phyloP scores from a whole-genome alignment of 257 asterid genomes.

The Misopates orontium region DNA sequence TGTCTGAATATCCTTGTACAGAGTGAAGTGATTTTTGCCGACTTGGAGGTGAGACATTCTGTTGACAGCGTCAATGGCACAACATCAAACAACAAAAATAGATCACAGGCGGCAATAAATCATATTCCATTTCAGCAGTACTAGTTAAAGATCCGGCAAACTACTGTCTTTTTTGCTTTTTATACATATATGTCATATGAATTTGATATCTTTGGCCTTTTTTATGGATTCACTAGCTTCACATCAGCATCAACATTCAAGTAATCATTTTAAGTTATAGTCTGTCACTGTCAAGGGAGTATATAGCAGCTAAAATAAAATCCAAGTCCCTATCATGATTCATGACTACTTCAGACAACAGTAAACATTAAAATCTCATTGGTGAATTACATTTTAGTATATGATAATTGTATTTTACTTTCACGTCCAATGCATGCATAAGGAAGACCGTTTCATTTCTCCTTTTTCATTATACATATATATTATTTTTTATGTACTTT shows the following conservation, averaged over 20 bases:
- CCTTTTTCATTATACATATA: too few relatives aligned
- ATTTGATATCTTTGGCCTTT: conserved; percentile 28
- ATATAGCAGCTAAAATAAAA: neutral
- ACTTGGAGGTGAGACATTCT: conserved; percentile 28
- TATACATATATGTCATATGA: conserved; percentile 9
- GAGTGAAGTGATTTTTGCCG: conserved; percentile 31
- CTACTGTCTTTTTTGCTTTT: neutral
- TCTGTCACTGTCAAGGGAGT: conserved; percentile 18
- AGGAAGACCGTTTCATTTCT: neutral
- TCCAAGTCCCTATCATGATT: neutral
- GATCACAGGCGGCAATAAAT: conserved; percentile 2
- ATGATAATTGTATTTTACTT: neutral
- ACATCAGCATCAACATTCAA: conserved; percentile 32
- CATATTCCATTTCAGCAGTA: neutral
- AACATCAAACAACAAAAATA: conserved; percentile 3
- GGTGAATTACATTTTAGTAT: neutral
- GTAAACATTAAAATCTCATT: neutral
- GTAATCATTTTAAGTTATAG: neutral
- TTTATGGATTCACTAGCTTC: conserved; percentile 20
- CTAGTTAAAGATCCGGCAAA: conserved; percentile 6
- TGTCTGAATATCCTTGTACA: conserved; percentile 39
- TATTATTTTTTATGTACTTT: neutral
- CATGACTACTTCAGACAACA: conserved; percentile 3
- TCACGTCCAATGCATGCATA: neutral
- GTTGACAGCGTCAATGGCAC: conserved; percentile 20